Evolutionary conservation across 179 eudicot genomes (phyloP).

Genomic region (Actinidia polygama): DNA sequence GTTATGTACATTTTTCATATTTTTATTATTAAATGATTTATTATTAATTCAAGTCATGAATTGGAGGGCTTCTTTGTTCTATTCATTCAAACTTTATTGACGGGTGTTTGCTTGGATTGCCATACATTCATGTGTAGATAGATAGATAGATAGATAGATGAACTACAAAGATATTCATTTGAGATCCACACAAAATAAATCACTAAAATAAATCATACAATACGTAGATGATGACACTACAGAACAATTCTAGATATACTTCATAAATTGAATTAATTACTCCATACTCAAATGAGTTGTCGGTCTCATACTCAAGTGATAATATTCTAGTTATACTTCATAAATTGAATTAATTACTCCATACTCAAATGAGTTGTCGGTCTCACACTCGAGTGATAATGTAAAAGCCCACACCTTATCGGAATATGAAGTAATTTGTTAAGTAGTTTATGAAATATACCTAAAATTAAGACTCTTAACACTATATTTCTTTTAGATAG

Average conservation of each 20-base stretch:
- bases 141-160: neutral
- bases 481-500: too few relatives aligned
- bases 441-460: too few relatives aligned
- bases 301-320: too few relatives aligned
- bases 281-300: too few relatives aligned
- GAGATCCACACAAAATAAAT: neutral
- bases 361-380: too few relatives aligned
- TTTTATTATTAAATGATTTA: neutral
- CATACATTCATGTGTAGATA: neutral
- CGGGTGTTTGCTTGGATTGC: neutral
- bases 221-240: neutral
- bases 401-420: too few relatives aligned
- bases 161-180: neutral
- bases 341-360: too few relatives aligned
- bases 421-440: too few relatives aligned
- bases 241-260: neutral
- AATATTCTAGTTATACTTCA: too few relatives aligned
- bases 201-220: neutral
- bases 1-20: slow-evolving; percentile 40
- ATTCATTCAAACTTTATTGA: slow-evolving; percentile 13
- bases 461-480: too few relatives aligned
- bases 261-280: too few relatives aligned
- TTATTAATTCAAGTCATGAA: slow-evolving; percentile 25
- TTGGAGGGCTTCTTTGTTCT: slow-evolving; percentile 27
- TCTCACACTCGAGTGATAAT: too few relatives aligned